Percentiles rank a stretch among this genome's conserved stretches.
Evolutionary conservation across 768 basidiomycete species (phyloP).

Genomic region (Lyophyllum decastes): DNA sequence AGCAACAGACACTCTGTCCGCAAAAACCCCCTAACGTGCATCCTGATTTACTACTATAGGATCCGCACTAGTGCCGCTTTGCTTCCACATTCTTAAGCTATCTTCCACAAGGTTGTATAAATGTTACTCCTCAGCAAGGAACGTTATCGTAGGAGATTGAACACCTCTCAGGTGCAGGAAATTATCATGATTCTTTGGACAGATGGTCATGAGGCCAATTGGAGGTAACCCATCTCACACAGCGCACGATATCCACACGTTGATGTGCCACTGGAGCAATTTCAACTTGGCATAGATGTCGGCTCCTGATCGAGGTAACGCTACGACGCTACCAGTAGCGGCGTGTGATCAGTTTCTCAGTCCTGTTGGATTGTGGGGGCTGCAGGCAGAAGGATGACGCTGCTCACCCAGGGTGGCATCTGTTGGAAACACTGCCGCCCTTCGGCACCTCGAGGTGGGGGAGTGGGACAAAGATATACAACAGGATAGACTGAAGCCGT

Average conservation of each 20-base stretch:
- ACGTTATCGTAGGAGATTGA: neutral
- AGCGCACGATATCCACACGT: neutral
- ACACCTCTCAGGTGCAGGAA: neutral
- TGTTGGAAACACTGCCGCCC: neutral
- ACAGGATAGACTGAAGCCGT: neutral
- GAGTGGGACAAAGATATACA: constrained; percentile 1
- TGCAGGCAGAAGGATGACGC: neutral
- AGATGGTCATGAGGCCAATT: neutral
- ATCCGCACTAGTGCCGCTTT: neutral
- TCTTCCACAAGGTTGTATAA: neutral
- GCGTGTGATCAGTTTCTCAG: constrained; percentile 8
- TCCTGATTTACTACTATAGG: neutral
- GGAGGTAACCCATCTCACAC: neutral
- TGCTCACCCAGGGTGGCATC: neutral
- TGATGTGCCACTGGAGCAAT: neutral
- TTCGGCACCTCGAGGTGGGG: constrained; percentile 6
- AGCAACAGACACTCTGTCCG: neutral
- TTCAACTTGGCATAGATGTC: neutral
- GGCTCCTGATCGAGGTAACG: constrained; percentile 1
- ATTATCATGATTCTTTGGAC: neutral
- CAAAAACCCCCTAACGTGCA: neutral
- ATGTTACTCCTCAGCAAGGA: neutral
- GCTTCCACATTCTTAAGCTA: neutral
- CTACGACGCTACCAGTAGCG: too few relatives aligned
- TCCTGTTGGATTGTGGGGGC: neutral